These are phyloP conservation scores for Balamuthia mandrillaris DNA, from an alignment of 208 protist species.

Conservation along the genomic window DNA sequence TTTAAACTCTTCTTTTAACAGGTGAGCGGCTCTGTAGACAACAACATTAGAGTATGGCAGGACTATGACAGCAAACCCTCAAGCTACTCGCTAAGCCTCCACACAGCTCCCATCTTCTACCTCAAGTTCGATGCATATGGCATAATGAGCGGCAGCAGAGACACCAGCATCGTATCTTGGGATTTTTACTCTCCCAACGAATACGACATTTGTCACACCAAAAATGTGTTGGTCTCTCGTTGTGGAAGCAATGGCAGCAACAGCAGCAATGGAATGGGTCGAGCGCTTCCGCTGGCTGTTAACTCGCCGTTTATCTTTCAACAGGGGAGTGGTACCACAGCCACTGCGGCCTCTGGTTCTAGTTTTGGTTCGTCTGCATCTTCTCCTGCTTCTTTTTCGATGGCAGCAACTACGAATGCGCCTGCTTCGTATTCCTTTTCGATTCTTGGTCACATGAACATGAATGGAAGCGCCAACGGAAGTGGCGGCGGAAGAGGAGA, in stretches of 20 bases:
- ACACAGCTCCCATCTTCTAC: slow-evolving; percentile 4
- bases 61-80: not conserved
- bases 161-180: not conserved
- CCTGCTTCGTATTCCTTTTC: not conserved
- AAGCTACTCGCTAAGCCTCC: not conserved
- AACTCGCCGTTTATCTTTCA: not conserved
- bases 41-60: not conserved
- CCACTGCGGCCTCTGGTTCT: too few species aligned
- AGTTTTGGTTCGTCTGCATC: too few species aligned
- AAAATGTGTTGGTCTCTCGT: not conserved
- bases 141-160: not conserved
- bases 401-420: not conserved
- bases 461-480: not conserved
- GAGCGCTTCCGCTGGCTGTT: not conserved
- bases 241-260: not conserved
- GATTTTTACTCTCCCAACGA: not conserved
- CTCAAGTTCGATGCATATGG: not conserved
- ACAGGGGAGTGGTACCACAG: too few species aligned
- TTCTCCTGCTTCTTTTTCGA: too few species aligned
- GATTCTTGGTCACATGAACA: not conserved
- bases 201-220: not conserved
- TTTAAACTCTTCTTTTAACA: too few species aligned
- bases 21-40: slow-evolving; percentile 21
- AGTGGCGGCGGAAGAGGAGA: not conserved
- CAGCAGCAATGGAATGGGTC: not conserved